phyloP scores from a whole-genome alignment of 1,284 basidiomycete species.

The Heterobasidion irregulare region DNA sequence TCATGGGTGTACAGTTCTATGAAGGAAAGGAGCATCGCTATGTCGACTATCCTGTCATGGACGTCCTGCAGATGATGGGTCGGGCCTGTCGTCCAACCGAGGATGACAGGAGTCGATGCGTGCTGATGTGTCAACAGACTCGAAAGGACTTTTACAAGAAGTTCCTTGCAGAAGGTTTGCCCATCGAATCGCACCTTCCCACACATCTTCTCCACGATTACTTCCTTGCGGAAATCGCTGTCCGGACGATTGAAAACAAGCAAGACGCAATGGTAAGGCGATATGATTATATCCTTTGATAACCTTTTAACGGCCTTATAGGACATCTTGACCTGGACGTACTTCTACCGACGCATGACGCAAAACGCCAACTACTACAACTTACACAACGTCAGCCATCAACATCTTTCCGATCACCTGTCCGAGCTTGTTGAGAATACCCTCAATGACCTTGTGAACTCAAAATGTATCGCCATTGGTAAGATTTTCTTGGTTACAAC shows the following conservation, averaged over 20 bases:
- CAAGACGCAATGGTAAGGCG: slow-evolving; percentile 84
- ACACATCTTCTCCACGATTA: slow-evolving; percentile 90
- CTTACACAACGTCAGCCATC: slow-evolving; percentile 87
- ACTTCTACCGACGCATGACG: slow-evolving; percentile 94
- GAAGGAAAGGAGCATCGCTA: slow-evolving; percentile 97
- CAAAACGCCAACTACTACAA: slow-evolving; percentile 97
- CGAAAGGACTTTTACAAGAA: slow-evolving; percentile 99
- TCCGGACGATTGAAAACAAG: slow-evolving; percentile 98
- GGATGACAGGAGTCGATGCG: slow-evolving; percentile 84
- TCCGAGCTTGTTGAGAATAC: slow-evolving; percentile 96
- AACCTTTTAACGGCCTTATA: slow-evolving; percentile 17
- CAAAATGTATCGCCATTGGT: slow-evolving; percentile 94
- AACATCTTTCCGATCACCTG: slow-evolving; percentile 88
- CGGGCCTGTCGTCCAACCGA: slow-evolving; percentile 84
- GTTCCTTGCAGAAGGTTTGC: slow-evolving; percentile 95
- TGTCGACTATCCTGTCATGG: slow-evolving; percentile 95
- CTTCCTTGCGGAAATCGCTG: slow-evolving; percentile 97
- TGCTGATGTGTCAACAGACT: slow-evolving; percentile 96
- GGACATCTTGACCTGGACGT: slow-evolving; percentile 93
- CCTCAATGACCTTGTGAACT: slow-evolving; percentile 83
- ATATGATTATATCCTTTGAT: neutral
- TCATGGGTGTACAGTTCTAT: slow-evolving; percentile 96
- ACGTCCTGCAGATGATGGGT: slow-evolving; percentile 99
- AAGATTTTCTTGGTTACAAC: slow-evolving; percentile 16
- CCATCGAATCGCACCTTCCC: slow-evolving; percentile 91